Conservation (phyloP, 768 basidiomycete genomes). For the Tylopilus felleus region DNA sequence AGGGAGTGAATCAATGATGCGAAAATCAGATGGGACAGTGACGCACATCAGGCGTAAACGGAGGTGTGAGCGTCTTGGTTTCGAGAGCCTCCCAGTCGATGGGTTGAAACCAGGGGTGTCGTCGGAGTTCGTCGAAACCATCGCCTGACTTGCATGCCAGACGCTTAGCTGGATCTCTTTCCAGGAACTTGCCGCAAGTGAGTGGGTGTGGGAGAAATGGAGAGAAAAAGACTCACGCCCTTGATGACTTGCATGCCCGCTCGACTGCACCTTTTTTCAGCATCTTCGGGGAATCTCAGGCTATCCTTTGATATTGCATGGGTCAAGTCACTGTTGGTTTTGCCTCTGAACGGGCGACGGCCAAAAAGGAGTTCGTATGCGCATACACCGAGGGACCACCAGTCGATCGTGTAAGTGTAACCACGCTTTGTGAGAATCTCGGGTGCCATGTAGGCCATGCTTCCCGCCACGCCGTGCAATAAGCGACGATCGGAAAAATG, state of each 20-base stretch:
- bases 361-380: slow-evolving; percentile 92
- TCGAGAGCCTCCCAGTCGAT: slow-evolving; percentile 90
- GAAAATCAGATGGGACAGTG: not conserved
- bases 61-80: slow-evolving; percentile 67
- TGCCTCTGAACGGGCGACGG: slow-evolving; percentile 87
- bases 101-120: slow-evolving; percentile 82
- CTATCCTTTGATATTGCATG: slow-evolving; percentile 88
- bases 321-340: slow-evolving; percentile 89
- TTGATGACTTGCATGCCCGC: slow-evolving; percentile 76
- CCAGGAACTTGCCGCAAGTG: slow-evolving; percentile 61
- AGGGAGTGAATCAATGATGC: not conserved
- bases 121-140: slow-evolving; percentile 73
- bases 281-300: slow-evolving; percentile 88
- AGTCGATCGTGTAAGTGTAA: slow-evolving; percentile 92
- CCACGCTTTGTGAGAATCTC: slow-evolving; percentile 90
- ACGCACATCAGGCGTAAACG: slow-evolving; percentile 87
- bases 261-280: slow-evolving; percentile 70
- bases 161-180: slow-evolving; percentile 77
- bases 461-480: slow-evolving; percentile 89
- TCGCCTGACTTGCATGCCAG: slow-evolving; percentile 82
- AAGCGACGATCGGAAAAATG: slow-evolving; percentile 87
- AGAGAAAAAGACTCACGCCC: slow-evolving; percentile 53
- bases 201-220: slow-evolving; percentile 13
- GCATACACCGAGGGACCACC: slow-evolving; percentile 96
- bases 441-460: slow-evolving; percentile 99